Percentiles rank a stretch among this genome's conserved stretches.
Conservation (phyloP, 1,284 basidiomycete species). For the Ganoderma leucocontextum region DNA sequence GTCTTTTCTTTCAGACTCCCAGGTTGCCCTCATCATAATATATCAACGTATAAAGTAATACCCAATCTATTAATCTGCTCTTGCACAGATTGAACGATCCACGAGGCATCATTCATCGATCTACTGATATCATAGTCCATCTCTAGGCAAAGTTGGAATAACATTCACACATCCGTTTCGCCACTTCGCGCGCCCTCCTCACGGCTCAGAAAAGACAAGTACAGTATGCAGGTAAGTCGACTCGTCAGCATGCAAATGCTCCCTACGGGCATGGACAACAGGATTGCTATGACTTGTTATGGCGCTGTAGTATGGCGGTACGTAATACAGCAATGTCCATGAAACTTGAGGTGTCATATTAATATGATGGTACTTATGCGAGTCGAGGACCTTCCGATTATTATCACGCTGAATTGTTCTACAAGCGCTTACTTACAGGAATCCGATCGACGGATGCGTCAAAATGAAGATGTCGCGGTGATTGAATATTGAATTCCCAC, state of each 20-base stretch:
- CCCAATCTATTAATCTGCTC: no score
- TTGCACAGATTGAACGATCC: background rate
- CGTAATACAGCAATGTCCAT: background rate
- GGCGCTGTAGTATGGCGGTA: background rate
- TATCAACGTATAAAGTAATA: background rate
- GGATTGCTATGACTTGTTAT: background rate
- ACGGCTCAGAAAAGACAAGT: no score
- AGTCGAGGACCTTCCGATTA: background rate
- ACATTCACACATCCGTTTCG: no score
- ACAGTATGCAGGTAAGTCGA: no score
- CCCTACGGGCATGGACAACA: background rate
- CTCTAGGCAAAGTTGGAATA: no score
- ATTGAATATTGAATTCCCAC: background rate
- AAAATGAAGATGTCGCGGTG: conserved; percentile 2
- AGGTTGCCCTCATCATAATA: background rate
- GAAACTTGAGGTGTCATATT: background rate
- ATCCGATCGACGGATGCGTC: background rate
- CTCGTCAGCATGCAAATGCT: no score
- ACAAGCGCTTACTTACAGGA: background rate
- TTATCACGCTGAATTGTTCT: background rate
- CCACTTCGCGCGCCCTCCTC: no score
- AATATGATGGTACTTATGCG: no score
- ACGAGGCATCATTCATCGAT: background rate
- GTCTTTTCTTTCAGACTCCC: background rate
- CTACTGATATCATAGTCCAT: background rate